Base-by-base conservation (phyloP, 2,329 filamentous ascomycete genomes). In the Polytolypa hystricis region DNA sequence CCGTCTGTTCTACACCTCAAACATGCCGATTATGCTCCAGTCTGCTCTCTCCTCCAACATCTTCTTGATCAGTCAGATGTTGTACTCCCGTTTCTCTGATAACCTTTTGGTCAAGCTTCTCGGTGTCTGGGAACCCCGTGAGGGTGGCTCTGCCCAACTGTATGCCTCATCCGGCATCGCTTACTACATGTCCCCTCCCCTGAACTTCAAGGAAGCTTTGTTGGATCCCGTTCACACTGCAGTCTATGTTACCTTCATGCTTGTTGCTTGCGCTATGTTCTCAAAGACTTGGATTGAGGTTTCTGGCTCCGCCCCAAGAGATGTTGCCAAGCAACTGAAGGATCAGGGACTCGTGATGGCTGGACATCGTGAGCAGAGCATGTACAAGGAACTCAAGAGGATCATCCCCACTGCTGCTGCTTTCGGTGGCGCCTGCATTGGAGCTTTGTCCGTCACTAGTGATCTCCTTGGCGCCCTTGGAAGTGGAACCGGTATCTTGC, bases 211-310 rank as follows among this genome's bases (percentile, higher is more conserved):
- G 63, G 91, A 96, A 56, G 91, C 91, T 50, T 80, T 98, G 35
- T 73, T 95, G 46, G 93, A 98, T 66, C 91, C 91, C 23, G 86
- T 98, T 57, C 91, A 98, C 72, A 96, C 91, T 14, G 79, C 81
- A 42, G 75, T 94, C 57, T 98, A 98, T 70, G 85, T 96, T 49
- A 74, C 79, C 49, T 98, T 96, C 73, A 98, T 98, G 87, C 80
- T 98, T 41, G 82, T 85, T 54, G 93, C 93, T 49, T 98, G 91
- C 60, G 87, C 87, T 43, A 79, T 96, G 62, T 98, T 98, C 77
- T 95, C 87, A 66, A 98, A 98, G 84, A 98, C 93, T 37, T 98
- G 91, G 91, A 98, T 98, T 54, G 91, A 98, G 69, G 91, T 98
- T 48, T 96, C 91, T 26, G 93, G 91, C 56, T 95, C 89, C 46